A percentile compares a stretch with the other conserved stretches of the same genome.
Evolutionary conservation across 257 asterid genomes (phyloP).

Genomic region (Scutellaria galericulata): DNA sequence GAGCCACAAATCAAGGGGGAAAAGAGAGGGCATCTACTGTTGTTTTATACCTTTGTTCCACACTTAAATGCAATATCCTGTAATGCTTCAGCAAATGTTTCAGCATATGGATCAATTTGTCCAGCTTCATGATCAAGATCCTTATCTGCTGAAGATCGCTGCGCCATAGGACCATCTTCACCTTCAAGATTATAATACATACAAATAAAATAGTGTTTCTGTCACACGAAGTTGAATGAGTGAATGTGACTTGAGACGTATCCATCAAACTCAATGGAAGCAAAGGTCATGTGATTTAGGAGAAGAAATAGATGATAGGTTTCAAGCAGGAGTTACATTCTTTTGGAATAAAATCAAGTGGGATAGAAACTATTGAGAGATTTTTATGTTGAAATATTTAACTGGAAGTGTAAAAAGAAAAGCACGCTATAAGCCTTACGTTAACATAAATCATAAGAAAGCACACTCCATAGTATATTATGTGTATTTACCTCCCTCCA

Average conservation of each 20-base stretch:
- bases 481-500: conserved; percentile 7
- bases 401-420: background rate
- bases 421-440: background rate
- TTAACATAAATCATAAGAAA: background rate
- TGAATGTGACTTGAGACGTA: background rate
- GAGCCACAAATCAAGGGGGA: background rate
- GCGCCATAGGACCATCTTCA: conserved; percentile 61
- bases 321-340: conserved; percentile 21
- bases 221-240: conserved; percentile 23
- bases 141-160: conserved; percentile 60
- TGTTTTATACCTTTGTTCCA: conserved; percentile 76
- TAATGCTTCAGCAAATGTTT: conserved; percentile 66
- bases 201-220: conserved; percentile 28
- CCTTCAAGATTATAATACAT: conserved; percentile 48
- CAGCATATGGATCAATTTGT: conserved; percentile 66
- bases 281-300: conserved; percentile 7
- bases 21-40: conserved; percentile 22
- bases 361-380: conserved; percentile 17
- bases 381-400: background rate
- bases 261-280: conserved; percentile 12
- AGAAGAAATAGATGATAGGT: conserved; percentile 20
- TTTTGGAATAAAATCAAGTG: conserved; percentile 5
- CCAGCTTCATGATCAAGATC: conserved; percentile 83
- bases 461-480: background rate
- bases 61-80: conserved; percentile 87